phyloP scores from a whole-genome alignment of 1,284 basidiomycete species.

The Athelia psychrophila region DNA sequence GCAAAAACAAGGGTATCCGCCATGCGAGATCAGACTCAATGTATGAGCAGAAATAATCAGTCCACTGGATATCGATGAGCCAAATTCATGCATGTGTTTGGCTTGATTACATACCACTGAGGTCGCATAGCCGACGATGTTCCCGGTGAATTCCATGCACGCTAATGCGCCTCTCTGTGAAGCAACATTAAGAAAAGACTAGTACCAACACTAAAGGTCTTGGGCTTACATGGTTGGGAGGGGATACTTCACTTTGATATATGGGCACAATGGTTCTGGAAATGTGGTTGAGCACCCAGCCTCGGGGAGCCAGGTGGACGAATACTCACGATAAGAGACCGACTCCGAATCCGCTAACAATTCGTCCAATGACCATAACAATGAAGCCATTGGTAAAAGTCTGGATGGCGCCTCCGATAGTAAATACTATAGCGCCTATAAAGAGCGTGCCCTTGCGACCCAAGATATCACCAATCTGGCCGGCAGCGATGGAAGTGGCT shows the following conservation, averaged over 20 bases:
- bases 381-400: slow-evolving; percentile 84
- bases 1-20: slow-evolving; percentile 84
- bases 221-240: slow-evolving; percentile 80
- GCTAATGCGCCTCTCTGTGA: slow-evolving; percentile 83
- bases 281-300: background rate
- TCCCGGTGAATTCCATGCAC: slow-evolving; percentile 96
- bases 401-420: slow-evolving; percentile 87
- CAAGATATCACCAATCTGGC: slow-evolving; percentile 83
- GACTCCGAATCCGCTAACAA: slow-evolving; percentile 92
- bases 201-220: background rate
- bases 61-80: slow-evolving; percentile 63
- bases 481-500: slow-evolving; percentile 92
- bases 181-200: slow-evolving; percentile 5
- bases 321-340: slow-evolving; percentile 81
- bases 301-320: background rate
- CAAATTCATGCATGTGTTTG: background rate
- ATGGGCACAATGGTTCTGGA: slow-evolving; percentile 93
- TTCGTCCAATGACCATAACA: slow-evolving; percentile 85
- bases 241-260: slow-evolving; percentile 96
- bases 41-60: slow-evolving; percentile 92
- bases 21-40: slow-evolving; percentile 81
- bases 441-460: slow-evolving; percentile 89
- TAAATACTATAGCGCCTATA: slow-evolving; percentile 85
- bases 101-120: slow-evolving; percentile 72
- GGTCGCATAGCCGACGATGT: slow-evolving; percentile 92